Base-by-base conservation (phyloP, 345 rosid genomes). In the Citrus mangshanensis region DNA sequence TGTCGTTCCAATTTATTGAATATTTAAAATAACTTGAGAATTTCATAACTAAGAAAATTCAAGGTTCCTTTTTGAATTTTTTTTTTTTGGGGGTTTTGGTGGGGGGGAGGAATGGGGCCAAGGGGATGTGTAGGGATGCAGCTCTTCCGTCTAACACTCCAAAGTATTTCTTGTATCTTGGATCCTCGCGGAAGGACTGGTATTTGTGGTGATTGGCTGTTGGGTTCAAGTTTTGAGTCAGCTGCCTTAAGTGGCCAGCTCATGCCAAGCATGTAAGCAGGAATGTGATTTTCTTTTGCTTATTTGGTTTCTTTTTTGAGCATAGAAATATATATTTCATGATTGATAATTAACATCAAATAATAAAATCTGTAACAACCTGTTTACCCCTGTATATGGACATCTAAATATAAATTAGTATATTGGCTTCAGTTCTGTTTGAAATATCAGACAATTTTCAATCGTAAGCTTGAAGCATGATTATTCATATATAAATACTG, bases 181-280 rank as follows among this genome's bases (percentile, higher is more conserved):
- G 96, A 95, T 84, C 93, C 93, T 51, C 85, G 79, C 19, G 98
- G 98, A 74, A 90, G 98, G 84, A 94, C 95, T 75, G 98, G 99
- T 49, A 89, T 93, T 59, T 93, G 98, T 28, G 98, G 99, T 16
- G 98, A 93, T 67, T 93, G 98, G 99, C 86, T 93, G 63, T 79
- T 91, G 35, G 98, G 97, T 67, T 93, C 98, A 58, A 95, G 83
- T 84, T 7, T 92, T 46, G 98, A 93, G 86, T 93, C 92, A 1
- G 99, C 98, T 66, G 97, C 98, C 64, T 66, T 92, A 61, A 95
- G 97, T 19, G 96, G 99, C 84, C 83, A 78, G 87, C 99, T 58
- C 87, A 93, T 13, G 98, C 87, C 40, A 85, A 90, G 79, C 99
- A 95, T 51, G 97, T 91, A 78, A 68, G 93, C 77, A 6, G 40